Conservation (phyloP, 352 stramenopile species). For the Globisporangium cederbergense region DNA sequence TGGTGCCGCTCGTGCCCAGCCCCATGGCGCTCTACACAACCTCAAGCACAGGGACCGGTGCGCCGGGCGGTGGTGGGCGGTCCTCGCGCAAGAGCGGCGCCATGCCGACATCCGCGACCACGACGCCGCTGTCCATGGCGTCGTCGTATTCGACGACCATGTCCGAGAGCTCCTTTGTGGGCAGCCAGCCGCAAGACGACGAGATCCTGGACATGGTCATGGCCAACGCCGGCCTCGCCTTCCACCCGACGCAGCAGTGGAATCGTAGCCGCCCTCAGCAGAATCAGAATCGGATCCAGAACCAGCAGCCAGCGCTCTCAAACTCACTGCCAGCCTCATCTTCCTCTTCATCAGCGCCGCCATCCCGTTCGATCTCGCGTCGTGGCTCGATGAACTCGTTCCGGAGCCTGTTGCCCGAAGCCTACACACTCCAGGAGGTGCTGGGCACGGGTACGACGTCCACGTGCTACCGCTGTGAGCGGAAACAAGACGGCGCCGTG, state of each 20-base stretch:
- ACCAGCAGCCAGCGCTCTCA: neutral
- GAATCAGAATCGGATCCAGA: neutral
- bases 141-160: conserved; percentile 24
- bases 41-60: neutral
- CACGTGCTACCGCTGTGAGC: conserved; percentile 62
- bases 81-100: conserved; percentile 4
- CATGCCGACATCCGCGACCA: neutral
- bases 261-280: neutral
- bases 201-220: conserved; percentile 29
- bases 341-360: neutral
- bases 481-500: conserved; percentile 33
- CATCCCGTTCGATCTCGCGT: conserved; percentile 8
- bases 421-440: conserved; percentile 61
- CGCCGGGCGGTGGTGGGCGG: neutral
- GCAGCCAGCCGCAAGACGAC: conserved; percentile 26
- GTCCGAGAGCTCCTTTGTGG: conserved; percentile 47
- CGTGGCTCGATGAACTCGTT: conserved; percentile 25
- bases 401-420: conserved; percentile 30
- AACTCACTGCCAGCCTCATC: conserved; percentile 2
- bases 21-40: conserved; percentile 3
- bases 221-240: conserved; percentile 18
- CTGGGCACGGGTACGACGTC: conserved; percentile 67
- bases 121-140: conserved; percentile 14
- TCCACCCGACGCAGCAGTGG: conserved; percentile 18
- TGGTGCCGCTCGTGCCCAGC: conserved; percentile 6